Conservation (phyloP, 225 moss, liverwort and hornwort genomes). For the Bryum argenteum region DNA sequence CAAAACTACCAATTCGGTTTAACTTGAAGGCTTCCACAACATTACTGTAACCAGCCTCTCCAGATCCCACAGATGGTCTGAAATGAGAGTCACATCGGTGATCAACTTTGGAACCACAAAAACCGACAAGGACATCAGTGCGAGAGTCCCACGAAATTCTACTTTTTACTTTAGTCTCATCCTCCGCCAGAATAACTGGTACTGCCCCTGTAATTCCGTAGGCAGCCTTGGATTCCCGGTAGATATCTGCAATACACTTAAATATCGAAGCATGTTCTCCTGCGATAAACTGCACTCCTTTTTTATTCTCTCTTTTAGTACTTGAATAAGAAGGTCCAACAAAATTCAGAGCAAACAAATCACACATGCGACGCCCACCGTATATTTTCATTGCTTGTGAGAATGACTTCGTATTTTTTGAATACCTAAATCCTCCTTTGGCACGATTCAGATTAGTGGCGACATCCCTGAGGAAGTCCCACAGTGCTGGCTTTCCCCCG, state of each 20-base stretch:
- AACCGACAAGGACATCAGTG: not conserved
- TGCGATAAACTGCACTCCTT: not conserved
- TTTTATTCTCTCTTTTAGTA: not conserved
- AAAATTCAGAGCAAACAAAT: not conserved
- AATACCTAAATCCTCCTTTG: not conserved
- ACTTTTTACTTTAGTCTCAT: not conserved
- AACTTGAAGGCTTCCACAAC: not conserved
- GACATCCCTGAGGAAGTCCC: not conserved
- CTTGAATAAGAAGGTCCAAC: not conserved
- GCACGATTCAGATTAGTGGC: not conserved
- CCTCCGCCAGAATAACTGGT: not conserved
- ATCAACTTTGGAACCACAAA: not conserved
- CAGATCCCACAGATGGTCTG: not conserved
- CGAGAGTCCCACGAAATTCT: not conserved
- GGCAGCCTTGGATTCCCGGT: not conserved
- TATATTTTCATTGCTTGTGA: not conserved
- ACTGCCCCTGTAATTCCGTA: not conserved
- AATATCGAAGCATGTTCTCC: no score
- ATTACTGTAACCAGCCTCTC: not conserved
- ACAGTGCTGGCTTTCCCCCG: not conserved
- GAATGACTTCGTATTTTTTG: not conserved
- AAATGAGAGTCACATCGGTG: not conserved
- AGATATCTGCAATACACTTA: not conserved
- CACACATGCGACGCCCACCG: not conserved
- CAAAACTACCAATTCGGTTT: not conserved